phyloP scores from a whole-genome alignment of 495 filamentous ascomycete species.

The Aspergillus avenaceus region DNA sequence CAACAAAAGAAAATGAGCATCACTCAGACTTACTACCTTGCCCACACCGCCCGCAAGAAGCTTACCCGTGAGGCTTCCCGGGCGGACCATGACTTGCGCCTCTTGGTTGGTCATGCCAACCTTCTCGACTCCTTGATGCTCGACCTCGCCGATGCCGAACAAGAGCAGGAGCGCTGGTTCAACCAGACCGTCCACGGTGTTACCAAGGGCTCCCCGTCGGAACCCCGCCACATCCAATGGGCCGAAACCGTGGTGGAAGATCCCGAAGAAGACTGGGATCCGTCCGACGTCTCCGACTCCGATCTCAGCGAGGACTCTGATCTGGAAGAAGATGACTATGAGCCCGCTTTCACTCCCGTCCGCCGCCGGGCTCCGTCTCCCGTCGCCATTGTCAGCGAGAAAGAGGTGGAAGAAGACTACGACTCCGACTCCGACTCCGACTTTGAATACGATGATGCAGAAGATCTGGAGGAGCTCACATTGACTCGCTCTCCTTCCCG shows the following conservation, averaged over 20 bases:
- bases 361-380: constrained; percentile 39
- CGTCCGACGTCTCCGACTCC: constrained; percentile 55
- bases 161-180: constrained; percentile 97
- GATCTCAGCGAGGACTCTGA: constrained; percentile 54
- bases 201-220: constrained; percentile 45
- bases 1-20: constrained; percentile 85
- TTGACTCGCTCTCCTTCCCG: constrained; percentile 72
- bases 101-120: constrained; percentile 96
- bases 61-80: constrained; percentile 85
- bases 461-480: constrained; percentile 61
- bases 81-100: constrained; percentile 88
- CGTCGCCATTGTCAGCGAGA: constrained; percentile 30
- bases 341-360: constrained; percentile 33
- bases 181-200: constrained; percentile 86
- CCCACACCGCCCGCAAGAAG: constrained; percentile 93
- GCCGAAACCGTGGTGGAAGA: constrained; percentile 74
- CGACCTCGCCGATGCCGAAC: constrained; percentile 89
- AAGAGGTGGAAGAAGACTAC: constrained; percentile 44
- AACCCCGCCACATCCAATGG: constrained; percentile 80
- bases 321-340: constrained; percentile 53
- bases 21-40: constrained; percentile 96
- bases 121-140: constrained; percentile 95
- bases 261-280: constrained; percentile 66
- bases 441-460: constrained; percentile 61
- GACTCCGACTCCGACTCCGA: constrained; percentile 50